Base-by-base conservation (phyloP, 768 basidiomycete genomes). In the Megacollybia marginata region DNA sequence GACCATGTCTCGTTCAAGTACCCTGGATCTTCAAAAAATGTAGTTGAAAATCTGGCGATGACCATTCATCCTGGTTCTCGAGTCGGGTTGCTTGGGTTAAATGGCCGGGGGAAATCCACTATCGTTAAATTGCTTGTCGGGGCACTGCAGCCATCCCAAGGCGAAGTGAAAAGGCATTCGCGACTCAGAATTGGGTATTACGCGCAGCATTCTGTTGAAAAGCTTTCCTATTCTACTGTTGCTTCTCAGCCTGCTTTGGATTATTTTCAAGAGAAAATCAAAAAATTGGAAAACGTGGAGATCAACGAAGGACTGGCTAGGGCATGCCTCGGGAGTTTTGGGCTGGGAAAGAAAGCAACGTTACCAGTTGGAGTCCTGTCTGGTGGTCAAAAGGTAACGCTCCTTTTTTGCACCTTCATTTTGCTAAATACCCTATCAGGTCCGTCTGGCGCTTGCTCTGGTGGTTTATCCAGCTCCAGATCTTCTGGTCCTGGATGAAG, bases 201-300 rank as follows among this genome's bases (percentile, higher is more conserved):
- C 56, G 73, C 73, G 0, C 83, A 86, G 56, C 78, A 82, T 57
- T 71, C 73, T 0, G 80, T 85, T 12, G 82, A 84, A 54, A 68
- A 71, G 36, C 67, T 82, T 4, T 49, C 47, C 4, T 54, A 48
- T 46, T 34, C 50, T 40, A 51, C 54, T 16, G 55, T 53, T 18
- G 56, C 69, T 19, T 63, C 69, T 6, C 55, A 59, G 15, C 51
- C 57, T 2, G 54, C 59, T 49, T 56, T 69, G 10, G 50, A 57
- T 45, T 34, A 62, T 57, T 46, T 66, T 45, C 60, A 58, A 47
- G 59, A 60, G 11, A 59, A 56, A 34, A 63, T 66, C 8, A 70
- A 72, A 38, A 47, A 53, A 12, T 35, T 34, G 47, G 16, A 54
- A 1, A 33, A 36, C 38, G 18, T 36, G 36, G 47, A 57, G 9